Evolutionary conservation across 176 grass and related monocot genomes (phyloP).

Genomic region (Paspalum notatum): DNA sequence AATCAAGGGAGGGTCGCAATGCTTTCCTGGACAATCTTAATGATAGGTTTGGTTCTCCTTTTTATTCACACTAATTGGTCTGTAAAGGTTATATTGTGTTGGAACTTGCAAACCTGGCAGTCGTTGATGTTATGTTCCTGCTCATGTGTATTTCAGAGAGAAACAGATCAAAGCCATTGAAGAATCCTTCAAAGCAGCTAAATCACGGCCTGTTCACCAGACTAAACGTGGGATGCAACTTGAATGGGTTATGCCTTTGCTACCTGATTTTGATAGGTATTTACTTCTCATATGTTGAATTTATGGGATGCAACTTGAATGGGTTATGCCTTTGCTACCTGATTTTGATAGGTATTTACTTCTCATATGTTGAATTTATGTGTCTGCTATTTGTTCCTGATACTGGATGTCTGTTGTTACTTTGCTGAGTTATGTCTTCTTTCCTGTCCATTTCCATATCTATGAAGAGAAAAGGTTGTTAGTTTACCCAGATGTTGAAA

Average conservation of each 20-base stretch:
- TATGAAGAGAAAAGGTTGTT: not conserved
- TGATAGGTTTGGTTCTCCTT: slow-evolving; percentile 61
- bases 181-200: slow-evolving; percentile 91
- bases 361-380: slow-evolving; percentile 9
- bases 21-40: slow-evolving; percentile 86
- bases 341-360: slow-evolving; percentile 79
- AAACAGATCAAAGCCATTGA: slow-evolving; percentile 93
- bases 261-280: slow-evolving; percentile 93
- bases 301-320: slow-evolving; percentile 60
- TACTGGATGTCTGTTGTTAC: not conserved
- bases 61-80: slow-evolving; percentile 27
- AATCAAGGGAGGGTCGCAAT: slow-evolving; percentile 76
- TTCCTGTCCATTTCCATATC: slow-evolving; percentile 31
- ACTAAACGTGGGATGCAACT: slow-evolving; percentile 78
- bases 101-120: slow-evolving; percentile 17
- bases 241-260: slow-evolving; percentile 78
- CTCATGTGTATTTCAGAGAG: slow-evolving; percentile 64
- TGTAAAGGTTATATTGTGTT: slow-evolving; percentile 30
- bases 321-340: slow-evolving; percentile 87
- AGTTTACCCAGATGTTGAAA: slow-evolving; percentile 21
- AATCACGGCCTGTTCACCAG: slow-evolving; percentile 85
- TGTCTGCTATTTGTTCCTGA: not conserved
- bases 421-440: slow-evolving; percentile 24
- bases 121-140: slow-evolving; percentile 36
- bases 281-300: slow-evolving; percentile 18